phyloP scores from a whole-genome alignment of 176 grass and related monocot genomes.

The Eragrostis nindensis region DNA sequence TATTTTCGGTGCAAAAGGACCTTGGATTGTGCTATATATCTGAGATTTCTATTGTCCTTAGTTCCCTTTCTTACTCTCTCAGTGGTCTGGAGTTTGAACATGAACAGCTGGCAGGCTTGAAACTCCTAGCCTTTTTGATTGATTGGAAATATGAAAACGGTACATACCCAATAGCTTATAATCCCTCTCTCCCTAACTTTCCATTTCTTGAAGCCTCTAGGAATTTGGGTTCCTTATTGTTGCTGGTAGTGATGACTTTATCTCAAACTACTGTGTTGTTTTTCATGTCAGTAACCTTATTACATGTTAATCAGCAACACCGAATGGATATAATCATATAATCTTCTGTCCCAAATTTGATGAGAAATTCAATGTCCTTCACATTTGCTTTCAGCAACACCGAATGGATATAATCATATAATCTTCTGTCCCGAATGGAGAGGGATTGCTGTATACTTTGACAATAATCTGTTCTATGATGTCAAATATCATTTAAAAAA shows the following conservation, averaged over 20 bases:
- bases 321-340: not conserved
- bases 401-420: too few species aligned
- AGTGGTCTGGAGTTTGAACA: constrained; percentile 80
- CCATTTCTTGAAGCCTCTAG: not conserved
- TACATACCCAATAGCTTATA: constrained; percentile 38
- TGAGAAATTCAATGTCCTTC: not conserved
- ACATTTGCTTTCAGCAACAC: not conserved
- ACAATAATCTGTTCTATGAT: not conserved
- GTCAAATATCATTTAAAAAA: not conserved
- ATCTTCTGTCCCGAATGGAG: too few species aligned
- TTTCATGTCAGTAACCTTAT: constrained; percentile 12
- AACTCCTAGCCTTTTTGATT: constrained; percentile 71
- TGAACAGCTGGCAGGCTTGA: constrained; percentile 78
- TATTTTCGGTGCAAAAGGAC: constrained; percentile 73
- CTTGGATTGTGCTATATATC: constrained; percentile 63
- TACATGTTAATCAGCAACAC: constrained; percentile 15
- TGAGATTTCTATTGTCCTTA: constrained; percentile 58
- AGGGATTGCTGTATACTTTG: not conserved
- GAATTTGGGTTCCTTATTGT: constrained; percentile 28
- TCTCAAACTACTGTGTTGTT: not conserved
- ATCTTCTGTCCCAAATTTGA: not conserved
- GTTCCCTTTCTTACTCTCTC: constrained; percentile 69
- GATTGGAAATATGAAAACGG: constrained; percentile 86
- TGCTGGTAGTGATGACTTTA: not conserved
- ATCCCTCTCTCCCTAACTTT: not conserved